These are phyloP conservation scores for Cryoendolithus antarcticus DNA, from an alignment of 2,329 filamentous ascomycete species.

Conservation along the genomic window DNA sequence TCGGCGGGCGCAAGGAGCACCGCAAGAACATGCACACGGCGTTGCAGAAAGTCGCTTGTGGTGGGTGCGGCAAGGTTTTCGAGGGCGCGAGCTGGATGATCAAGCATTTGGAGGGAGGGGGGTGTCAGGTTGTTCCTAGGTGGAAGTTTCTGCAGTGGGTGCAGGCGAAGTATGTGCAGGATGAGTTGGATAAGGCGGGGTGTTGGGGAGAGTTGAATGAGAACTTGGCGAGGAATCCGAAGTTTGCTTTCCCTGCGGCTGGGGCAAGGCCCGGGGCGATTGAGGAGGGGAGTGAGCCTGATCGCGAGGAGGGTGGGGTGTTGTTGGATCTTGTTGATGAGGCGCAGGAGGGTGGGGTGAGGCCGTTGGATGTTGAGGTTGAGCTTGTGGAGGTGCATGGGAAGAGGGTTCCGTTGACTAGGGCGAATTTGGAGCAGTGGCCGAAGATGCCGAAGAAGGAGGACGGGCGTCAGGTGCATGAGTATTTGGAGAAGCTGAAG, in stretches of 20 bases:
- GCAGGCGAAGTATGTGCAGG: conserved; percentile 38
- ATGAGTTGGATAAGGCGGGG: conserved; percentile 19
- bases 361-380: conserved; percentile 8
- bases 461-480: too few species aligned
- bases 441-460: conserved; percentile 3
- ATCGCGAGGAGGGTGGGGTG: conserved; percentile 11
- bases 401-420: neutral
- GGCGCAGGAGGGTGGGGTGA: conserved; percentile 6
- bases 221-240: conserved; percentile 8
- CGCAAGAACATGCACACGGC: conserved; percentile 40
- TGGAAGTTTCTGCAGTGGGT: conserved; percentile 36
- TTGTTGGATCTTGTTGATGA: conserved; percentile 11
- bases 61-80: conserved; percentile 40
- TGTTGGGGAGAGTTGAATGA: conserved; percentile 12
- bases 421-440: conserved; percentile 7
- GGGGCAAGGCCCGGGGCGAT: conserved; percentile 2
- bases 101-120: conserved; percentile 41
- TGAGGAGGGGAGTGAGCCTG: conserved; percentile 13
- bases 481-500: too few species aligned
- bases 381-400: conserved; percentile 6
- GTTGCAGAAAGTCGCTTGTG: conserved; percentile 39
- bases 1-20: conserved; percentile 39
- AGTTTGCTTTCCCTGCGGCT: neutral
- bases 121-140: conserved; percentile 34
- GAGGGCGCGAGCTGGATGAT: conserved; percentile 37